These are phyloP conservation scores for Lactuca sativa DNA, from an alignment of 129 eudicot species.

Conservation along the genomic window DNA sequence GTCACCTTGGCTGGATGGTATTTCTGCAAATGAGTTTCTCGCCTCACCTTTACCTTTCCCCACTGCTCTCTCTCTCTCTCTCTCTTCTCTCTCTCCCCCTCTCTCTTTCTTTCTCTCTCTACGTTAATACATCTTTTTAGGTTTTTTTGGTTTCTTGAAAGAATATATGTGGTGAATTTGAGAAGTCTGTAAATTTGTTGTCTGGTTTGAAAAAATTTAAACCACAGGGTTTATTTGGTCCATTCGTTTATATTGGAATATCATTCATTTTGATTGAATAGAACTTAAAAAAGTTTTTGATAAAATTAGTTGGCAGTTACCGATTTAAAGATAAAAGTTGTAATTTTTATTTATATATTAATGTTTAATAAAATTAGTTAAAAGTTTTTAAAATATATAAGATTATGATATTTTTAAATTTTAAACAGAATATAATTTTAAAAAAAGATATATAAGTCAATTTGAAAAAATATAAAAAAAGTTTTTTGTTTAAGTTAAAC, in stretches of 20 bases:
- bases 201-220: neutral
- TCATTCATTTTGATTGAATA: neutral
- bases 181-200: neutral
- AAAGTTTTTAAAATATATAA: too few species aligned
- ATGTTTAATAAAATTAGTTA: too few species aligned
- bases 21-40: slow-evolving; percentile 33
- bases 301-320: too few species aligned
- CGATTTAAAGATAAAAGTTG: too few species aligned
- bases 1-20: slow-evolving; percentile 30
- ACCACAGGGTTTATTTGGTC: neutral
- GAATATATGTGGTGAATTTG: neutral
- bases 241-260: neutral
- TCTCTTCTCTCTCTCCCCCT: slow-evolving; percentile 3
- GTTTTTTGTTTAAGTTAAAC: too few species aligned
- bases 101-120: neutral
- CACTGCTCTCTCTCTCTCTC: slow-evolving; percentile 29
- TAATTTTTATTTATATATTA: too few species aligned
- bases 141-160: neutral
- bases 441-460: too few species aligned
- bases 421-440: too few species aligned
- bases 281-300: too few species aligned
- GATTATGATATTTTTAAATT: too few species aligned
- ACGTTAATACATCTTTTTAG: slow-evolving; percentile 1
- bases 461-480: too few species aligned
- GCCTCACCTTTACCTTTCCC: slow-evolving; percentile 40